A percentile compares a stretch with the other conserved stretches of the same genome.
Evolutionary conservation across 257 asterid species (phyloP).

Genomic region (Petrea volubilis): DNA sequence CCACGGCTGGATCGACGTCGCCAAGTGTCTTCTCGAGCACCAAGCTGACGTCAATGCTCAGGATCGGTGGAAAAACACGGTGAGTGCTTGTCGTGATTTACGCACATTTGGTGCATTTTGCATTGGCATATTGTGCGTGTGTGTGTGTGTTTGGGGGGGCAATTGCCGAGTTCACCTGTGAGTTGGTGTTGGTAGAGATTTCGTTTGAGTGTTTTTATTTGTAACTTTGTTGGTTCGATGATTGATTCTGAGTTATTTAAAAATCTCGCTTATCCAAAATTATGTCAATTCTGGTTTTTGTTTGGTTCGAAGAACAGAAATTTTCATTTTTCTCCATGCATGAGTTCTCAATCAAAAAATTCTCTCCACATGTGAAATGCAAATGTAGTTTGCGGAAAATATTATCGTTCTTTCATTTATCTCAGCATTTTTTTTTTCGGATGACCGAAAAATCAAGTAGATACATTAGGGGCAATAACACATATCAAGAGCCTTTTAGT

Average conservation of each 20-base stretch:
- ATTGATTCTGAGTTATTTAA: background rate
- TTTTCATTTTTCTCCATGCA: background rate
- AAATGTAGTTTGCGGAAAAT: background rate
- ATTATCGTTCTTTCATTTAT: background rate
- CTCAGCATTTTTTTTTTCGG: background rate
- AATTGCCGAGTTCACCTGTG: background rate
- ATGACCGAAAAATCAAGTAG: background rate
- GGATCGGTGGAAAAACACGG: constrained; percentile 99
- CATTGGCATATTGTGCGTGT: no score
- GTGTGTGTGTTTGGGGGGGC: background rate
- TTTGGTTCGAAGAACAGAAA: background rate
- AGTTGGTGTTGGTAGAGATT: background rate
- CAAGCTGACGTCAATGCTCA: constrained; percentile 94
- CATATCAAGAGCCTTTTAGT: no score
- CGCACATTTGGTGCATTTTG: background rate
- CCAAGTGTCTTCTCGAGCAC: constrained; percentile 66
- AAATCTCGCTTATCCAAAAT: background rate
- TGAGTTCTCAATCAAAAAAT: background rate
- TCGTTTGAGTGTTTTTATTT: background rate
- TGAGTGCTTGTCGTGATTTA: constrained; percentile 17
- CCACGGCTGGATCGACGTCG: constrained; percentile 94
- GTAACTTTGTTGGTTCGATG: constrained; percentile 14
- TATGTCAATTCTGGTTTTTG: background rate
- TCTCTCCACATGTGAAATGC: background rate
- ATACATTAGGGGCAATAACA: background rate